Conservation (phyloP, 768 basidiomycete genomes). For the Paxillus rubicundulus region DNA sequence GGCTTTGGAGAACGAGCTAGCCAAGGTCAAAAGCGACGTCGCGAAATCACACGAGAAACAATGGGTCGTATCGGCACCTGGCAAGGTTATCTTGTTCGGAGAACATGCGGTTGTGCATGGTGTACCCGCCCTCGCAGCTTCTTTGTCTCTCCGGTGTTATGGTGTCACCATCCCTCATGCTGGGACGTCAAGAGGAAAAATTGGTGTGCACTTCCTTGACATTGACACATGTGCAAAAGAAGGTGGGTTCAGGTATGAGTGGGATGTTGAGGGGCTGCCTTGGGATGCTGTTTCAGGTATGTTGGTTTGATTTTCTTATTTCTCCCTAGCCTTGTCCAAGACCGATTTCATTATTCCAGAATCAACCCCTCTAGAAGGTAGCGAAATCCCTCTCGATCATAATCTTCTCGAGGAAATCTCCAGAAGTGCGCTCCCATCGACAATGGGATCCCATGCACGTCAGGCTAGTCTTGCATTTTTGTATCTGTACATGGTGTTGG, state of each 20-base stretch:
- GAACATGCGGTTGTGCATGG: constrained; percentile 99
- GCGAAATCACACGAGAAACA: constrained; percentile 41
- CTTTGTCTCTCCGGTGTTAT: constrained; percentile 94
- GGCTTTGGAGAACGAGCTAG: constrained; percentile 34
- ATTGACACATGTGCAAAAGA: constrained; percentile 40
- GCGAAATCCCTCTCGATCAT: constrained; percentile 56
- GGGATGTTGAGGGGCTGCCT: constrained; percentile 74
- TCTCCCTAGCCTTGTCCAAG: background rate
- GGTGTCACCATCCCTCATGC: constrained; percentile 73
- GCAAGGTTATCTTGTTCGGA: constrained; percentile 96
- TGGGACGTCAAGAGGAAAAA: constrained; percentile 50
- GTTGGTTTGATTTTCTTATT: background rate
- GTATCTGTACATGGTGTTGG: constrained; percentile 87
- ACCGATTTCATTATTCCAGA: background rate
- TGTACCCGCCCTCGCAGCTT: constrained; percentile 93
- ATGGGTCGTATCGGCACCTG: constrained; percentile 93
- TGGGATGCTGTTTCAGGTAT: constrained; percentile 66
- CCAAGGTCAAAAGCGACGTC: constrained; percentile 4
- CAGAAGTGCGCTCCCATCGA: constrained; percentile 33
- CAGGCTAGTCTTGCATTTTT: constrained; percentile 73
- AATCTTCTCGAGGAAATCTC: constrained; percentile 72
- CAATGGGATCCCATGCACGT: constrained; percentile 36
- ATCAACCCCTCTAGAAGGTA: constrained; percentile 15
- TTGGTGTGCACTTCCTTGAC: constrained; percentile 68
- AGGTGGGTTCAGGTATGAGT: constrained; percentile 67